Evolutionary conservation across 768 basidiomycete genomes (phyloP).

Genomic region (Russula brevipes): DNA sequence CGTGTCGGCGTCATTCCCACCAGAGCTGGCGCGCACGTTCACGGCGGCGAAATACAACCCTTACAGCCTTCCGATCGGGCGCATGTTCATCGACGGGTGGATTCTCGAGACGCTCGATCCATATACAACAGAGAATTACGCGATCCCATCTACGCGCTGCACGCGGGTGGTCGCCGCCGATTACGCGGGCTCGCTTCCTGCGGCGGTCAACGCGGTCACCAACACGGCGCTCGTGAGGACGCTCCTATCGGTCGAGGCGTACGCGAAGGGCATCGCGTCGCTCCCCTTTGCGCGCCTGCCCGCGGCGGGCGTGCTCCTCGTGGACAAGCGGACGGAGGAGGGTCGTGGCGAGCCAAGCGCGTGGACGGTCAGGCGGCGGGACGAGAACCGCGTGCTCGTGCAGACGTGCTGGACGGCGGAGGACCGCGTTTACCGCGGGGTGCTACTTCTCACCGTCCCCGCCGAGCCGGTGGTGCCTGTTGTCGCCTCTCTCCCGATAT

Average conservation of each 20-base stretch:
- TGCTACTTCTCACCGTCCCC: conserved; percentile 43
- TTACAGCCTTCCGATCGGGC: conserved; percentile 65
- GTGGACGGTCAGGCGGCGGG: conserved; percentile 62
- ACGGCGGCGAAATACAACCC: conserved; percentile 70
- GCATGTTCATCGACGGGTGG: conserved; percentile 89
- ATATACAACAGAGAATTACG: conserved; percentile 88
- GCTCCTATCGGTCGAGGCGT: conserved; percentile 68
- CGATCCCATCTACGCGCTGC: conserved; percentile 89
- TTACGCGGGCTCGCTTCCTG: conserved; percentile 79
- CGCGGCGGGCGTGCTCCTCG: conserved; percentile 52
- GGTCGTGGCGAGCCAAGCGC: conserved; percentile 32
- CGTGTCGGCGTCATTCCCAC: conserved; percentile 77
- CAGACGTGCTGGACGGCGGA: conserved; percentile 48
- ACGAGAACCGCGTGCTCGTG: conserved; percentile 55
- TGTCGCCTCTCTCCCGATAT: conserved; percentile 20
- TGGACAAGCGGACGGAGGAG: conserved; percentile 48
- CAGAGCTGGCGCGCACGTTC: conserved; percentile 55
- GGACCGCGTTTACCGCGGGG: conserved; percentile 46
- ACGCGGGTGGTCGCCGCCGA: conserved; percentile 82
- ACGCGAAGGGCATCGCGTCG: conserved; percentile 59
- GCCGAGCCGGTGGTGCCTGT: conserved; percentile 4
- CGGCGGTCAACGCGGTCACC: conserved; percentile 78
- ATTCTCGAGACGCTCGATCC: conserved; percentile 94
- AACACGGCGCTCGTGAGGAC: conserved; percentile 71
- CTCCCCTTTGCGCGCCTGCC: conserved; percentile 69